Conservation (phyloP, 2,329 filamentous ascomycete species). For the Cyclaneusma minus region DNA sequence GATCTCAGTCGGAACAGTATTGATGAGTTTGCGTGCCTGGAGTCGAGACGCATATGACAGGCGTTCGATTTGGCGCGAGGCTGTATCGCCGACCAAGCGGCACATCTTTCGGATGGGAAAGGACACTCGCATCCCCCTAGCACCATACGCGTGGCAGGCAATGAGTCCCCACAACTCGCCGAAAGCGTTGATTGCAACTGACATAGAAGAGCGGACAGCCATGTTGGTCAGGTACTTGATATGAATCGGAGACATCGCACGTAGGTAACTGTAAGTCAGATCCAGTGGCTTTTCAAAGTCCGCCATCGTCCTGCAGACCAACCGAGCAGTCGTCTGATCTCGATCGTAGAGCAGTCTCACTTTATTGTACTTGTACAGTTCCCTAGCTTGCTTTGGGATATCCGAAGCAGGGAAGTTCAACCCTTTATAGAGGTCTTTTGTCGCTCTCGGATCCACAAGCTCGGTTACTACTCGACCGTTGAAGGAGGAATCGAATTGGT, state of each 20-base stretch:
- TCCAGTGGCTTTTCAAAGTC: slow-evolving; percentile 65
- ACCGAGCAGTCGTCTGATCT: slow-evolving; percentile 60
- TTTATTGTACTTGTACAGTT: slow-evolving; percentile 84
- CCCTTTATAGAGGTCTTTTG: slow-evolving; percentile 73
- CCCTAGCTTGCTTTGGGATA: slow-evolving; percentile 71
- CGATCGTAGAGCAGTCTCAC: slow-evolving; percentile 78
- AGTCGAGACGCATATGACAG: slow-evolving; percentile 74
- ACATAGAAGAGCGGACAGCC: slow-evolving; percentile 89
- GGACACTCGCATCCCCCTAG: slow-evolving; percentile 70
- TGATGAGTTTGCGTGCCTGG: slow-evolving; percentile 77
- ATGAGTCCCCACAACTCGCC: slow-evolving; percentile 78
- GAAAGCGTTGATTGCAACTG: slow-evolving; percentile 80
- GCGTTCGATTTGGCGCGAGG: slow-evolving; percentile 75
- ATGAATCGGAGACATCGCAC: slow-evolving; percentile 83
- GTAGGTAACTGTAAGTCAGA: slow-evolving; percentile 69
- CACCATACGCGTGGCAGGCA: slow-evolving; percentile 69
- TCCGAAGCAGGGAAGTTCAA: slow-evolving; percentile 80
- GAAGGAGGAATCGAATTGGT: slow-evolving; percentile 71
- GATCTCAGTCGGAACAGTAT: slow-evolving; percentile 62
- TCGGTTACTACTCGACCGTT: slow-evolving; percentile 83
- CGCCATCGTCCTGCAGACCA: slow-evolving; percentile 63
- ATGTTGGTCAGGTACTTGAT: slow-evolving; percentile 79
- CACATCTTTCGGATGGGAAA: slow-evolving; percentile 92
- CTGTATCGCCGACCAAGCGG: slow-evolving; percentile 69
- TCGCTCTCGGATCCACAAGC: slow-evolving; percentile 64